Evolutionary conservation across 345 rosid species (phyloP), one percentile per base, ranked within the genome.

Genomic region (Eucalyptus regnans): DNA sequence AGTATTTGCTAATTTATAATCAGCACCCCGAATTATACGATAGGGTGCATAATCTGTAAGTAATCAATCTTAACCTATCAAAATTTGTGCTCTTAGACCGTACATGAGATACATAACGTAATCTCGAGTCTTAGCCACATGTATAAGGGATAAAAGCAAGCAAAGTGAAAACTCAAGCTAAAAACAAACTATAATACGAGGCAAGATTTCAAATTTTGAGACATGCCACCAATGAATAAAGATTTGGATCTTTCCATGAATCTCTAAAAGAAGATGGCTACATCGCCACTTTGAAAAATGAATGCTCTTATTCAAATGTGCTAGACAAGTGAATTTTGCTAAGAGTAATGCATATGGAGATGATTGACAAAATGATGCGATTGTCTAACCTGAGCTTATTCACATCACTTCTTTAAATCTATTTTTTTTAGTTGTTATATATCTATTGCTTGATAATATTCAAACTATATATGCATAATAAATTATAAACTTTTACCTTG

Each of bases 81-180:
- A 50, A 50, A 16, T 50, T 50, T 50, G 20, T 50, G 52, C 52
- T 50, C 52, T 16, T 50, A 50, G 3, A 50, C 20, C 3, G 16
- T 50, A 50, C 52, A 18, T 52, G 18, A 4, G 13, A 12, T 48
- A 12, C 50, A 50, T 50, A 50, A 6, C 0, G 7, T 15, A 50
- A 16, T 50, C 0, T 50, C 0, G 16, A 50, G 54, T 50, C 54
- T 50, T 16, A 50, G 20, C 54, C 8, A 16, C 0, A 0, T 16
- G 54, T 0, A 16, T 1, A 50, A 50, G 52, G 20, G 52, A 1
- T 50, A 50, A 50, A 50, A 50, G 54, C 6, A 50, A 50, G 2
- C 66, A 5, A 58, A 5, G n/a, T 25, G n/a, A 25, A 1, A 33
- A 33, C 33, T 33, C 33, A 33, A 33, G 12, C 5, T 54, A 18